Evolutionary conservation across 306 rosid species (phyloP).

Genomic region (Rosa multiflora): DNA sequence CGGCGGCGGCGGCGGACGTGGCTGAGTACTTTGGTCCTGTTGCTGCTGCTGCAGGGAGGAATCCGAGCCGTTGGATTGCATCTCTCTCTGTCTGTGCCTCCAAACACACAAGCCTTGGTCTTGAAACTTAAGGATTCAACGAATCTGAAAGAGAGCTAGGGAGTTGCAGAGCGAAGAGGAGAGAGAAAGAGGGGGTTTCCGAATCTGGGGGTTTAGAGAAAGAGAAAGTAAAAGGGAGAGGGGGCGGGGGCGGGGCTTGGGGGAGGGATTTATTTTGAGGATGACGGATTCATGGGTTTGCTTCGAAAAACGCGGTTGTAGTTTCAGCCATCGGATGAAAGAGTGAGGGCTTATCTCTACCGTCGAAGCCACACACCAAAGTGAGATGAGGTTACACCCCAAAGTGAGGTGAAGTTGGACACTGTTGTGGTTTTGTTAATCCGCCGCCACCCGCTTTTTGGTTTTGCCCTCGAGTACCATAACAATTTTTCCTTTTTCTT

Average conservation of each 20-base stretch:
- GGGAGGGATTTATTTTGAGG: slow-evolving; percentile 41
- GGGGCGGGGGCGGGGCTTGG: slow-evolving; percentile 12
- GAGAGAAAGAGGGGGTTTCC: slow-evolving; percentile 21
- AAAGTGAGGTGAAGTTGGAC: not conserved
- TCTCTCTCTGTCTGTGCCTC: slow-evolving; percentile 20
- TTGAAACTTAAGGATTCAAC: not conserved
- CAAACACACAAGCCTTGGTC: not conserved
- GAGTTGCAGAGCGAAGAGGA: not conserved
- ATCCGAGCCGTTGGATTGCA: slow-evolving; percentile 85
- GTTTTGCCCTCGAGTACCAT: not conserved
- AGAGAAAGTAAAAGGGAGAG: not conserved
- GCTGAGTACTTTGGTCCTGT: slow-evolving; percentile 39
- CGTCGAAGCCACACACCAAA: slow-evolving; percentile 32
- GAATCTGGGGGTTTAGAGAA: slow-evolving; percentile 15
- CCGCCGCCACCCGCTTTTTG: slow-evolving; percentile 77
- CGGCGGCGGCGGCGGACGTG: slow-evolving; percentile 31
- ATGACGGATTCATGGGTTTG: slow-evolving; percentile 67
- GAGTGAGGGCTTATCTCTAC: slow-evolving; percentile 11
- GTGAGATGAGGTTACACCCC: slow-evolving; percentile 27
- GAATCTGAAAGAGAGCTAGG: slow-evolving; percentile 10
- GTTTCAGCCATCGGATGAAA: slow-evolving; percentile 43
- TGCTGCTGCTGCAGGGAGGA: slow-evolving; percentile 41
- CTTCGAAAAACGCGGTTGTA: slow-evolving; percentile 55
- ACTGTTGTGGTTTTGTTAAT: slow-evolving; percentile 28
- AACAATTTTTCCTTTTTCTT: not conserved